phyloP scores from a whole-genome alignment of 306 rosid genomes.

The Herpetospermum pedunculosum region DNA sequence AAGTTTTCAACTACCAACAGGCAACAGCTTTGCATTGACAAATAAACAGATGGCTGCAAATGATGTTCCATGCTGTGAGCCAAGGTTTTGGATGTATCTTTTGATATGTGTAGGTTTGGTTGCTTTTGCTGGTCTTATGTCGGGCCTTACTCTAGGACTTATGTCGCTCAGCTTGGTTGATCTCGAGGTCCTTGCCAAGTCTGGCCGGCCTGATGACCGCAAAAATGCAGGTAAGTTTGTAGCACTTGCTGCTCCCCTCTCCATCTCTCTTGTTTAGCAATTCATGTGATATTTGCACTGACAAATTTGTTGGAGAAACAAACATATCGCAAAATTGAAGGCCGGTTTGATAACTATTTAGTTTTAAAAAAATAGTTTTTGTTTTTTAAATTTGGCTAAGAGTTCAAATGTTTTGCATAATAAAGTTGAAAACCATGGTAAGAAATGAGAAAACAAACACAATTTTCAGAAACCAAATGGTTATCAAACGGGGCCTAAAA shows the following conservation, averaged over 20 bases:
- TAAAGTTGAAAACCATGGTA: neutral
- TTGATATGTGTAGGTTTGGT: constrained; percentile 27
- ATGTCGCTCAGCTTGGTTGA: constrained; percentile 55
- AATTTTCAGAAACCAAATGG: too few species aligned
- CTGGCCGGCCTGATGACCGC: constrained; percentile 45
- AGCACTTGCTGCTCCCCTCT: neutral
- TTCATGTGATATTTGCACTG: neutral
- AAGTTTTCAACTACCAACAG: neutral
- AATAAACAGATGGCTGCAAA: constrained; percentile 17
- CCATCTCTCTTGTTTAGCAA: neutral
- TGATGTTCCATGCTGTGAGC: constrained; percentile 35
- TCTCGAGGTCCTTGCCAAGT: constrained; percentile 62
- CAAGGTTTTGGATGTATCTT: constrained; percentile 41
- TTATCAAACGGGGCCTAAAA: too few species aligned
- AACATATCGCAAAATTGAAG: neutral
- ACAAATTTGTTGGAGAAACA: neutral
- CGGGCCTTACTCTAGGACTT: constrained; percentile 69
- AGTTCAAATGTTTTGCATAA: neutral
- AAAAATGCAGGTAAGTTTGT: constrained; percentile 47
- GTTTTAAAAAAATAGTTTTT: neutral
- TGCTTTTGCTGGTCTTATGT: constrained; percentile 47
- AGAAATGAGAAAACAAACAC: neutral
- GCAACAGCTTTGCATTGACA: neutral
- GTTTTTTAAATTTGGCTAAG: neutral
- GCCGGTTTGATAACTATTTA: neutral